Conservation (phyloP, 768 basidiomycete genomes). For the Mrakia gelida region DNA sequence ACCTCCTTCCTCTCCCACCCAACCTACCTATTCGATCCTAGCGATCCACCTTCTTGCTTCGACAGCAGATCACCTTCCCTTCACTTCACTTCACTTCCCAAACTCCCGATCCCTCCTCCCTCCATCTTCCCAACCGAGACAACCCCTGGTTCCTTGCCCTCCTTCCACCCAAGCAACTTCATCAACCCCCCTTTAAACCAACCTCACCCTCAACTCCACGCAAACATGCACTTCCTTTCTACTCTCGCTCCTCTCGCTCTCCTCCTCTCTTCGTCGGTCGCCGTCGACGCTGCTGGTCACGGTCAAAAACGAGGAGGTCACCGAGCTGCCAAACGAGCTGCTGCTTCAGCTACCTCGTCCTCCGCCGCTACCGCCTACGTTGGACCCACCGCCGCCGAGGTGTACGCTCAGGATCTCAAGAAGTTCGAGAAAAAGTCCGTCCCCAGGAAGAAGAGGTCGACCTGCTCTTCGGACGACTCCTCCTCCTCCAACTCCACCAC, state of each 20-base stretch:
- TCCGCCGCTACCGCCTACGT: not conserved
- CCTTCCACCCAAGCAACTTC: not conserved
- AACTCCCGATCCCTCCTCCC: not conserved
- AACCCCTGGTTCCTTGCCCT: not conserved
- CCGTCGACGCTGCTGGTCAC: slow-evolving; percentile 9
- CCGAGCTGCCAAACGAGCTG: not conserved
- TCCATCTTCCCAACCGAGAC: not conserved
- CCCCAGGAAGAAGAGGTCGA: slow-evolving; percentile 25
- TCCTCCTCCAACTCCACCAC: not conserved
- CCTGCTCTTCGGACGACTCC: slow-evolving; percentile 15
- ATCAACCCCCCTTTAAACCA: not conserved
- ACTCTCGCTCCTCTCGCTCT: slow-evolving; percentile 27
- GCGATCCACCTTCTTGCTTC: slow-evolving; percentile 24
- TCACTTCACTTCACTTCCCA: slow-evolving; percentile 17
- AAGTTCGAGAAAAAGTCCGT: not conserved
- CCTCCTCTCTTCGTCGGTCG: not conserved
- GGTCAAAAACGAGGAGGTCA: not conserved
- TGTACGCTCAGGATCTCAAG: slow-evolving; percentile 1
- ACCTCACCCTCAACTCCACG: not conserved
- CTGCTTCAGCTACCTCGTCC: not conserved
- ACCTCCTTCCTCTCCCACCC: not conserved
- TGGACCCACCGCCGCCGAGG: slow-evolving; percentile 9
- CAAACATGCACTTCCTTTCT: slow-evolving; percentile 17
- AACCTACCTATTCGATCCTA: not conserved
- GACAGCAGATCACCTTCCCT: slow-evolving; percentile 22